phyloP scores from a whole-genome alignment of 2,329 filamentous ascomycete species.

The Ascomycota sp. region DNA sequence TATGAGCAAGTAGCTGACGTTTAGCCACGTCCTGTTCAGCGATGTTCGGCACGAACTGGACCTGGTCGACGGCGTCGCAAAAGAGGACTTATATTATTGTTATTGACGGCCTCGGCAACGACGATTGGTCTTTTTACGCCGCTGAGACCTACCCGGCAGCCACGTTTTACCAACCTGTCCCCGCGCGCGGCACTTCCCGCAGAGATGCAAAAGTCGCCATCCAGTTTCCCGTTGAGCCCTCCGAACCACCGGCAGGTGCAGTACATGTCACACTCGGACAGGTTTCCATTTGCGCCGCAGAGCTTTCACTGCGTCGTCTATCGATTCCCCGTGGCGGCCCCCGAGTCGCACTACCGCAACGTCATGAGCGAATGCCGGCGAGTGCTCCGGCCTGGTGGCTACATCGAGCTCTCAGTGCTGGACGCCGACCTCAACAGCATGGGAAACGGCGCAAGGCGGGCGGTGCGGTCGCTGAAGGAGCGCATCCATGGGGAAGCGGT shows the following conservation, averaged over 20 bases:
- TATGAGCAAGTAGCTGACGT: constrained; percentile 73
- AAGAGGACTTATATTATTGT: constrained; percentile 49
- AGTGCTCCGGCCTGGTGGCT: constrained; percentile 58
- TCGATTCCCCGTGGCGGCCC: constrained; percentile 51
- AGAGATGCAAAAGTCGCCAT: constrained; percentile 19
- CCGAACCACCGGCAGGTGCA: constrained; percentile 59
- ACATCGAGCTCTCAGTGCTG: constrained; percentile 58
- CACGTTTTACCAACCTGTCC: constrained; percentile 56
- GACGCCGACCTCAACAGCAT: constrained; percentile 70
- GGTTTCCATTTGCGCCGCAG: constrained; percentile 56
- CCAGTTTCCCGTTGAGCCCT: constrained; percentile 33
- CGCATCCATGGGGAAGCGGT: constrained; percentile 40
- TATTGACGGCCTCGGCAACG: constrained; percentile 67
- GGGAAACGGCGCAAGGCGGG: constrained; percentile 48
- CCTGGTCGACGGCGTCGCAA: constrained; percentile 12
- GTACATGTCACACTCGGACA: constrained; percentile 38
- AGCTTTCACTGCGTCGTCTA: constrained; percentile 61
- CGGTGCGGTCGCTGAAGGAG: constrained; percentile 52
- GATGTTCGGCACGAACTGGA: constrained; percentile 53
- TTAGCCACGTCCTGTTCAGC: constrained; percentile 67
- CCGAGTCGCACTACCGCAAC: constrained; percentile 48
- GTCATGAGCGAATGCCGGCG: constrained; percentile 57
- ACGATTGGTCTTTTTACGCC: constrained; percentile 75
- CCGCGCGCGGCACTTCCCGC: constrained; percentile 30
- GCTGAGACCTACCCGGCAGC: constrained; percentile 59